Evolutionary conservation across 2,329 filamentous ascomycete species (phyloP).

Genomic region (Lachnellula hyalina): DNA sequence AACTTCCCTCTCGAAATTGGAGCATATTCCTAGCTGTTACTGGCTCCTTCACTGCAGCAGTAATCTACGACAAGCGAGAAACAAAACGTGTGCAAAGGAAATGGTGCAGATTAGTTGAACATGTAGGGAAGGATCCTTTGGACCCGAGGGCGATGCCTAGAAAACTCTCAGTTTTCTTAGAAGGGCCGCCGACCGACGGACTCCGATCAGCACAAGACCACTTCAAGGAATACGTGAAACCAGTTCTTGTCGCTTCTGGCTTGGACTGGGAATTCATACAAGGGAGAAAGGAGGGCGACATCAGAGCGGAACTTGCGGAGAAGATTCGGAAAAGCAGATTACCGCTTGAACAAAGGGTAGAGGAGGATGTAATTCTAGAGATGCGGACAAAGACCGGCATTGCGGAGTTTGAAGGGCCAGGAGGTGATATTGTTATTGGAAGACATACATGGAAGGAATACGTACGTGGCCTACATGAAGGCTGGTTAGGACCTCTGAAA

Average conservation of each 20-base stretch:
- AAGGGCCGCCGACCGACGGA: conserved; percentile 81
- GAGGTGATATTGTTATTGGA: conserved; percentile 84
- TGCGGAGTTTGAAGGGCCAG: conserved; percentile 64
- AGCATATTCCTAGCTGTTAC: conserved; percentile 86
- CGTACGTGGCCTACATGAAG: conserved; percentile 85
- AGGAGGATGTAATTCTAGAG: conserved; percentile 54
- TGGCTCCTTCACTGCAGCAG: conserved; percentile 69
- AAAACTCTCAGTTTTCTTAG: conserved; percentile 79
- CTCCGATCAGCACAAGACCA: conserved; percentile 84
- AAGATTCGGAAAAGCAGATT: conserved; percentile 69
- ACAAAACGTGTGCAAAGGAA: conserved; percentile 80
- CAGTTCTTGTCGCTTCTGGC: conserved; percentile 80
- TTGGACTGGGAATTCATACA: conserved; percentile 96
- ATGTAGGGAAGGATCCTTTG: conserved; percentile 75
- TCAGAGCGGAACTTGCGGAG: conserved; percentile 81
- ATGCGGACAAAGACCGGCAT: conserved; percentile 63
- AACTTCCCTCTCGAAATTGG: conserved; percentile 94
- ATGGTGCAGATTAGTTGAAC: conserved; percentile 81
- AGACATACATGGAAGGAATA: conserved; percentile 98
- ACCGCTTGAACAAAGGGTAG: conserved; percentile 28
- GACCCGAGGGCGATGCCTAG: conserved; percentile 67
- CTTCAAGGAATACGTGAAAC: conserved; percentile 94
- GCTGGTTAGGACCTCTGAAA: conserved; percentile 84
- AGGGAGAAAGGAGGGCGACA: conserved; percentile 85
- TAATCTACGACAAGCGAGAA: conserved; percentile 89